These are phyloP conservation scores for Yarrowia divulgata DNA, from an alignment of 805 yeast species.

Conservation along the genomic window DNA sequence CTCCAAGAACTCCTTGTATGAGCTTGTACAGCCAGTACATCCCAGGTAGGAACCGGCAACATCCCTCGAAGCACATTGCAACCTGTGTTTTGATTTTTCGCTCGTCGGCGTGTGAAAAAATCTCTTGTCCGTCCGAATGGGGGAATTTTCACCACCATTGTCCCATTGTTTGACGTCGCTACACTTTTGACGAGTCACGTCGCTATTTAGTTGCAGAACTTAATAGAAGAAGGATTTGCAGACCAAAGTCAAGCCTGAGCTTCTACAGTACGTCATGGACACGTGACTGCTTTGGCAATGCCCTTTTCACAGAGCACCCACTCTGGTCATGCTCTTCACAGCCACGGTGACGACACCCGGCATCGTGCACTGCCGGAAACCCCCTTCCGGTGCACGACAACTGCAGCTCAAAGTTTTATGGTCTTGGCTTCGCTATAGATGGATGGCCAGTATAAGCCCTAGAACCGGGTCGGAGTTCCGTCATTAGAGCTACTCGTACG, in stretches of 20 bases:
- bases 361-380: background rate
- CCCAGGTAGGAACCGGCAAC: too few relatives aligned
- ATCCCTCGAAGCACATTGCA: too few relatives aligned
- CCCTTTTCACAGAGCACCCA: too few relatives aligned
- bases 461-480: background rate
- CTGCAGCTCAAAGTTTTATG: constrained; percentile 9
- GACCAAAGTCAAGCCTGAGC: too few relatives aligned
- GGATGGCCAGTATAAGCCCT: background rate
- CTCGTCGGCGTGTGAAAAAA: background rate
- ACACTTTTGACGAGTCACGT: background rate
- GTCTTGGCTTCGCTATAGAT: background rate
- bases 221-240: background rate
- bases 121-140: background rate
- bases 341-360: too few relatives aligned
- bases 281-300: too few relatives aligned
- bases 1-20: too few relatives aligned
- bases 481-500: background rate
- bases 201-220: background rate
- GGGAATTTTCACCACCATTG: background rate
- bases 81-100: too few relatives aligned
- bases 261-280: too few relatives aligned
- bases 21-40: too few relatives aligned
- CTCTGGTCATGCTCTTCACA: too few relatives aligned
- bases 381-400: constrained; percentile 1
- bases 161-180: background rate